Percentiles rank a stretch among this genome's conserved stretches.
Conservation (phyloP, 2,329 filamentous ascomycete species). For the Fusarium bulbicola region DNA sequence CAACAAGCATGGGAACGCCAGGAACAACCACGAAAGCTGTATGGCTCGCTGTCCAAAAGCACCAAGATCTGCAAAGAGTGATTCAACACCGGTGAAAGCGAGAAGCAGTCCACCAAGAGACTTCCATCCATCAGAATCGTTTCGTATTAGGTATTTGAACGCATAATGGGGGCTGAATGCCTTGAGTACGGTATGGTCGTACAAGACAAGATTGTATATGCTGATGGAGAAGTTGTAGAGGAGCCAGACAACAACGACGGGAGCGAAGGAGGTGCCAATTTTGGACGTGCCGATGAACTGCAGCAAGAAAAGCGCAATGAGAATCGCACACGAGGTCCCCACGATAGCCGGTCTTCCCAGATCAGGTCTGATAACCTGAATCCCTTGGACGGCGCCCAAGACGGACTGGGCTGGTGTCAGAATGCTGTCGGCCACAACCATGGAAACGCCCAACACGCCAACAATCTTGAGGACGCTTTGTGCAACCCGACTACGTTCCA, state of each 20-base stretch:
- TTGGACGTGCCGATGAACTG: slow-evolving; percentile 72
- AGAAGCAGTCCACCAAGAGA: slow-evolving; percentile 76
- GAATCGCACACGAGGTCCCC: slow-evolving; percentile 70
- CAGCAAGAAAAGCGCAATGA: slow-evolving; percentile 69
- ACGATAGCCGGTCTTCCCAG: slow-evolving; percentile 67
- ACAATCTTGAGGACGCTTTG: slow-evolving; percentile 66
- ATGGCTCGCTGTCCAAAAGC: slow-evolving; percentile 77
- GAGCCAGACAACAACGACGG: slow-evolving; percentile 74
- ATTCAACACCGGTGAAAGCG: slow-evolving; percentile 81
- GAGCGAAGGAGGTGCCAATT: slow-evolving; percentile 69
- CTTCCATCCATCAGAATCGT: slow-evolving; percentile 68
- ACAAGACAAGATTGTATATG: slow-evolving; percentile 67
- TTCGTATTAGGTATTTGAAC: slow-evolving; percentile 67
- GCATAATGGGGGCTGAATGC: slow-evolving; percentile 69
- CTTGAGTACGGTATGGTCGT: slow-evolving; percentile 63
- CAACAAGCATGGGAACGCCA: slow-evolving; percentile 72
- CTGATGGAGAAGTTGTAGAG: slow-evolving; percentile 69
- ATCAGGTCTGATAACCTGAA: slow-evolving; percentile 65
- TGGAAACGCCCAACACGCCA: slow-evolving; percentile 71
- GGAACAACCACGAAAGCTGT: slow-evolving; percentile 76
- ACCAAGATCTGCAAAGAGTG: slow-evolving; percentile 80
- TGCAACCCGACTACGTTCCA: slow-evolving; percentile 65
- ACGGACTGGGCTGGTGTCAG: slow-evolving; percentile 76
- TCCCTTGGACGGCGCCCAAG: slow-evolving; percentile 73
- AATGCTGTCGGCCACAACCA: slow-evolving; percentile 74